These are phyloP conservation scores for Canariomyces notabilis DNA, from an alignment of 2,329 filamentous ascomycete genomes.

Conservation along the genomic window DNA sequence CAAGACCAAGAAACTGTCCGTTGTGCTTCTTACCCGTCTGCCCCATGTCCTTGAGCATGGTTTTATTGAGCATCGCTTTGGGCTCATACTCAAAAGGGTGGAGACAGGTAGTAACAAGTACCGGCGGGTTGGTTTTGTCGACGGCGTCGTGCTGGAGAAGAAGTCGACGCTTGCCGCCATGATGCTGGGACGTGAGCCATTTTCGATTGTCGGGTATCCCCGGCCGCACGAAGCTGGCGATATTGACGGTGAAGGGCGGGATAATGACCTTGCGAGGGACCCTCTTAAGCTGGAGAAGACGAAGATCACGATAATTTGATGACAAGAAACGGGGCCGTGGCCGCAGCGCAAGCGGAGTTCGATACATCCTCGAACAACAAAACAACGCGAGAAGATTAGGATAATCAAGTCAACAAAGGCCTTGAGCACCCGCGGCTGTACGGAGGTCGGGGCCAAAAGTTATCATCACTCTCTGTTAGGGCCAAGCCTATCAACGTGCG, in stretches of 20 bases:
- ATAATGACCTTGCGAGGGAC: slow-evolving; percentile 10
- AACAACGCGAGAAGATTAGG: too few relatives aligned
- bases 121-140: slow-evolving; percentile 15
- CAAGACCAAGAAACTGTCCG: background rate
- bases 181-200: background rate
- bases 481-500: too few relatives aligned
- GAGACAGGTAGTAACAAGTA: background rate
- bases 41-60: slow-evolving; percentile 17
- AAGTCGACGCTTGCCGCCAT: background rate
- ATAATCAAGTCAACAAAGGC: too few relatives aligned
- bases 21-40: slow-evolving; percentile 18
- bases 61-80: slow-evolving; percentile 22
- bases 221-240: slow-evolving; percentile 3
- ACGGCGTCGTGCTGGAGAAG: slow-evolving; percentile 12
- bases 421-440: too few relatives aligned
- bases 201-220: slow-evolving; percentile 3
- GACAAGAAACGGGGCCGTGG: too few relatives aligned
- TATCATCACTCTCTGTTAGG: too few relatives aligned
- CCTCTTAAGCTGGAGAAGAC: slow-evolving; percentile 1
- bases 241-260: slow-evolving; percentile 1
- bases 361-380: too few relatives aligned
- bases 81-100: slow-evolving; percentile 10
- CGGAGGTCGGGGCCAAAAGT: too few relatives aligned
- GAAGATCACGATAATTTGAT: slow-evolving; percentile 9
- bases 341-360: too few relatives aligned